These are phyloP conservation scores for Collariella sp. DNA, from an alignment of 495 filamentous ascomycete genomes.

Conservation along the genomic window DNA sequence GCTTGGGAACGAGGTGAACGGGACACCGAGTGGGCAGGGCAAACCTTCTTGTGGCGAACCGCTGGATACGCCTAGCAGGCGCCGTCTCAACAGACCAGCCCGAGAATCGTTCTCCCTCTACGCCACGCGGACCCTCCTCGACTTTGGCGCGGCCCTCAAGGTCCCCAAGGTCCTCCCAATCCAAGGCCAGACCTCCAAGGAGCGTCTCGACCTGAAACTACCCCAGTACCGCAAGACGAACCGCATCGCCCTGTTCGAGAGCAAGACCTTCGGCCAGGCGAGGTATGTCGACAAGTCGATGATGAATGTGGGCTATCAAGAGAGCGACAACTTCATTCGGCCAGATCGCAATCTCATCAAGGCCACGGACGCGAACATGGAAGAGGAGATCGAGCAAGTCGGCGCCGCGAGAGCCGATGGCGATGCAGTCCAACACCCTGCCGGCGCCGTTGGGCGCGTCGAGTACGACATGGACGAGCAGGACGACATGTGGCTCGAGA, in stretches of 20 bases:
- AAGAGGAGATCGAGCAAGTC: constrained; percentile 70
- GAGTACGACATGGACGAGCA: constrained; percentile 99
- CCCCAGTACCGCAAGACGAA: constrained; percentile 51
- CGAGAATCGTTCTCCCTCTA: constrained; percentile 42
- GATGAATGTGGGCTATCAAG: constrained; percentile 90
- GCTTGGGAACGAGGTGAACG: constrained; percentile 9
- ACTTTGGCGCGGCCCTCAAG: constrained; percentile 31
- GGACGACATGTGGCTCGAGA: constrained; percentile 90
- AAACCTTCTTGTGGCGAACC: constrained; percentile 20
- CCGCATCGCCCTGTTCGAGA: constrained; percentile 47
- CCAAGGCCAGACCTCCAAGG: constrained; percentile 46
- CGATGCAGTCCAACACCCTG: constrained; percentile 38
- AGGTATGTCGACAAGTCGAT: constrained; percentile 78
- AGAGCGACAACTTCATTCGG: constrained; percentile 76
- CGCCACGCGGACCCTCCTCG: constrained; percentile 34
- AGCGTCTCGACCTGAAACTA: constrained; percentile 50
- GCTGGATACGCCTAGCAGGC: constrained; percentile 36
- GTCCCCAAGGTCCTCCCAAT: constrained; percentile 46
- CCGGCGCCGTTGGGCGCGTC: constrained; percentile 58
- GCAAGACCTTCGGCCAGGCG: constrained; percentile 46
- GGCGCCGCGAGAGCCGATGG: constrained; percentile 51
- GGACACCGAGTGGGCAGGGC: constrained; percentile 21
- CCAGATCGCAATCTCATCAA: constrained; percentile 72
- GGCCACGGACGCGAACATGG: constrained; percentile 61
- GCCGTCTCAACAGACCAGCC: constrained; percentile 39